Base-by-base conservation (phyloP, 768 basidiomycete species). In the Clitopilus hobsonii region DNA sequence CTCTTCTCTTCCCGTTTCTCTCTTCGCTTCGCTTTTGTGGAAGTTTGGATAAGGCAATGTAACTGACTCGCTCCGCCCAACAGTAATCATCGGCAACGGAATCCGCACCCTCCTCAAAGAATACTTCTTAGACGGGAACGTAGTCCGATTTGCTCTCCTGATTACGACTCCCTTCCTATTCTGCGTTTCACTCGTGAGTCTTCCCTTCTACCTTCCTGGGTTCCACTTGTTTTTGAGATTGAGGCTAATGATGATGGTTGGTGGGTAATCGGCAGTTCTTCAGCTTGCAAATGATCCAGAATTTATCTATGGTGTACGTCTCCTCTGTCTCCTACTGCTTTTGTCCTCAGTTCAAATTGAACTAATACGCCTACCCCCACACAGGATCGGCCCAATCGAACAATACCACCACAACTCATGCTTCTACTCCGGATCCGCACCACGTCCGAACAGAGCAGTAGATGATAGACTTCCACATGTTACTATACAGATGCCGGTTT, bases 401-500 rank as follows among this genome's bases (percentile, higher is more conserved):
- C 68, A 93, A 59, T 89, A 81, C 65, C 84, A 89, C 65, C 70
- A 82, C 55, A 94, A 93, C 65, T 91, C 89, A 0, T 84, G 80
- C 38, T 94, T 88, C 68, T 94, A 90, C 69, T 87, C 84, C 13
- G 89, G 88, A 14, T 68, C 79, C 49, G 77, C 77, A 47, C 88
- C 89, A 0, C 71, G 71, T 14, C 67, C 82, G 0, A 72, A 73
- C 62, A 74, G 74, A 52, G 58, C 56, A 5, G 72, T 75, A 28
- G 86, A 87, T 62, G 72, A 77, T 6, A 71, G 72, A 58, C 76
- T 91, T 0, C 89, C 89, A 1, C 89, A 91, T 61, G 76, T 91
- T 28, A 88, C 88, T 0, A 83, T 94, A 54, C 84, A 93, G 69
- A 83, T 94, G 82, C 79, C 92, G 0, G 91, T 94, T 24, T 94